Evolutionary conservation across 305 asterid species (phyloP).

Genomic region (Solanum hybrid): DNA sequence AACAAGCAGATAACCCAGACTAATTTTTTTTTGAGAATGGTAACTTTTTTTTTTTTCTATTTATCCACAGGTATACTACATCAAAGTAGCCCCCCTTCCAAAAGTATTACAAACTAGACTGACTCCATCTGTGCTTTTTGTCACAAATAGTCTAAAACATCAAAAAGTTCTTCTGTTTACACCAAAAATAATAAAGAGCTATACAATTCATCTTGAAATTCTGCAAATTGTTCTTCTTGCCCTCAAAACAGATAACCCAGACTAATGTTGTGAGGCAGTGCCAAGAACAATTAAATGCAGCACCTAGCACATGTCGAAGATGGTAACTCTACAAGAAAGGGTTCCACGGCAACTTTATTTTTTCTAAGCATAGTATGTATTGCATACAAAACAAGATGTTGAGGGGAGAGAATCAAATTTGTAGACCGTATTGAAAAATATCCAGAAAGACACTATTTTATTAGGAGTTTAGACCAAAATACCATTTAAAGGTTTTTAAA

Average conservation of each 20-base stretch:
- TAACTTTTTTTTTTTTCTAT: too few species aligned
- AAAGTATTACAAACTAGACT: too few species aligned
- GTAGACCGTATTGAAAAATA: background rate
- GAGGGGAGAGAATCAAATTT: background rate
- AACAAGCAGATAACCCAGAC: background rate
- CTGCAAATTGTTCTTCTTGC: too few species aligned
- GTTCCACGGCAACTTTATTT: background rate
- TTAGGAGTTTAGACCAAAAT: background rate
- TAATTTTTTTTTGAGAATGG: too few species aligned
- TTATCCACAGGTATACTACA: too few species aligned
- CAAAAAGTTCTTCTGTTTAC: too few species aligned
- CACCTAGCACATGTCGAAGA: background rate
- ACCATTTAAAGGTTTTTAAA: background rate
- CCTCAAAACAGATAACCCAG: background rate
- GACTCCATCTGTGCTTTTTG: too few species aligned
- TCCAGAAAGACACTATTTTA: background rate
- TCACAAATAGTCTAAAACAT: too few species aligned
- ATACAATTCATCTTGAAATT: too few species aligned
- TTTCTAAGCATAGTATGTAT: background rate
- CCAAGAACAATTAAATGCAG: conserved; percentile 1
- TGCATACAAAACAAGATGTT: background rate
- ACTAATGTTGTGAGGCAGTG: background rate
- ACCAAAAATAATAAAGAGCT: too few species aligned
- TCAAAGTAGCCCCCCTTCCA: too few species aligned
- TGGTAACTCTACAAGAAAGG: background rate